Evolutionary conservation across 1,139 yeast genomes (phyloP).

Genomic region (Zygoascus hellenicus): DNA sequence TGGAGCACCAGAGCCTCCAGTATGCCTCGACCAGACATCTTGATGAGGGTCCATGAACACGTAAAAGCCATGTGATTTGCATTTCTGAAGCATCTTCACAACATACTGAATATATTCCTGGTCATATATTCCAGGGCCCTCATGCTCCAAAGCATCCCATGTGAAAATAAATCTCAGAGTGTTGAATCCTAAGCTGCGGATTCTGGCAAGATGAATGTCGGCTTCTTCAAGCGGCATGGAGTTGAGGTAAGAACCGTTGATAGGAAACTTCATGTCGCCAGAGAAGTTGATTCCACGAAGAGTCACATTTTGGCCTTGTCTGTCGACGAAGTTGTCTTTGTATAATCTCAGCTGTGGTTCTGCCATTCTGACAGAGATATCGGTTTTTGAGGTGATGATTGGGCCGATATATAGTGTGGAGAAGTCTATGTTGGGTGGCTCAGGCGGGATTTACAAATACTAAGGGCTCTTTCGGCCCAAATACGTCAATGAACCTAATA

Average conservation of each 20-base stretch:
- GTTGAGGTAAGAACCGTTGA: conserved; percentile 63
- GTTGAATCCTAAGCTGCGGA: conserved; percentile 76
- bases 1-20: conserved; percentile 93
- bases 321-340: conserved; percentile 54
- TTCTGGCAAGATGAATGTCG: conserved; percentile 55
- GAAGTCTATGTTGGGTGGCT: conserved; percentile 1
- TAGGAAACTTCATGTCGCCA: conserved; percentile 69
- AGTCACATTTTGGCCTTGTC: conserved; percentile 51
- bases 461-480: too few relatives aligned
- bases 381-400: background rate
- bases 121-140: conserved; percentile 81
- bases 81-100: conserved; percentile 49
- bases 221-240: conserved; percentile 70
- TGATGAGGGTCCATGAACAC: conserved; percentile 85
- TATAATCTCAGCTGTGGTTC: conserved; percentile 18
- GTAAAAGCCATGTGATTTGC: conserved; percentile 47
- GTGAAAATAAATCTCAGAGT: conserved; percentile 67
- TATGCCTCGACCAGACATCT: conserved; percentile 83
- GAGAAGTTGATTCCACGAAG: conserved; percentile 83
- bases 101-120: conserved; percentile 71
- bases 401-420: conserved; percentile 1
- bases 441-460: too few relatives aligned
- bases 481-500: background rate
- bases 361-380: background rate
- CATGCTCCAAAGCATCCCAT: conserved; percentile 90